Evolutionary conservation across 306 rosid species (phyloP).

Genomic region (Rubus idaeus): DNA sequence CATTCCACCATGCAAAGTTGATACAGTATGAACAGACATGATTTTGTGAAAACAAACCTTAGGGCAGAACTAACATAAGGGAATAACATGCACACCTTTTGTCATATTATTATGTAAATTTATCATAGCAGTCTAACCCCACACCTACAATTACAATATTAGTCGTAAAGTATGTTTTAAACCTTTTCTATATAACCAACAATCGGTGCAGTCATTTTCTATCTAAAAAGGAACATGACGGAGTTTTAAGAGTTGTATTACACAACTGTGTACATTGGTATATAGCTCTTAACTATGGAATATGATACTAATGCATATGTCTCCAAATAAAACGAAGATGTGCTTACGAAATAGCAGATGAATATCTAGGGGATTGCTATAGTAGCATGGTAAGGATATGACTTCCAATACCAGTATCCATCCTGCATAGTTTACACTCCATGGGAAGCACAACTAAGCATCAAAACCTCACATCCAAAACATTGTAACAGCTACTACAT

Average conservation of each 20-base stretch:
- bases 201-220: neutral
- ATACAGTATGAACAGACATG: neutral
- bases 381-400: neutral
- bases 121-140: too few species aligned
- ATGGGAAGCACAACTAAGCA: neutral
- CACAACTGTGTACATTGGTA: neutral
- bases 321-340: neutral
- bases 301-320: neutral
- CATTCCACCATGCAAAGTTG: neutral
- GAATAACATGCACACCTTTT: too few species aligned
- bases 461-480: neutral
- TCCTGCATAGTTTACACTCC: neutral
- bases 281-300: neutral
- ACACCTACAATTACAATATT: too few species aligned
- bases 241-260: neutral
- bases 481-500: neutral
- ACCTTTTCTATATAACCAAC: neutral
- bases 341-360: neutral
- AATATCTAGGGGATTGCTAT: neutral
- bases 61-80: neutral
- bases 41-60: neutral
- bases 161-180: too few species aligned
- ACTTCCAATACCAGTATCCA: neutral
- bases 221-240: neutral
- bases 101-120: too few species aligned